These are phyloP conservation scores for Phaeoacremonium minimum DNA, from an alignment of 2,329 filamentous ascomycete species.

Conservation along the genomic window DNA sequence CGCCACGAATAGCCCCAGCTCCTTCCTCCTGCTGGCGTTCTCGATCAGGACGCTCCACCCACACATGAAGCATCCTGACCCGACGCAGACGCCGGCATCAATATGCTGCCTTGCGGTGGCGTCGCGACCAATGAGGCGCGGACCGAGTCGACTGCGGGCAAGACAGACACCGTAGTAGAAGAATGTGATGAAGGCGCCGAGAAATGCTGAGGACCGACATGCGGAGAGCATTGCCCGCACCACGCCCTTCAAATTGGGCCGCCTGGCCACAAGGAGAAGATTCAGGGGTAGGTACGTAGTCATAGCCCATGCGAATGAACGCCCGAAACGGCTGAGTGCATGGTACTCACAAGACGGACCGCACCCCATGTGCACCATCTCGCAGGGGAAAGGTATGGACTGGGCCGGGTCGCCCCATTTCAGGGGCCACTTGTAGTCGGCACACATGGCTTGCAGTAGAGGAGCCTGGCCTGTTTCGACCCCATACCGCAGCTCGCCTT, in stretches of 20 bases:
- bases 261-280: conserved; percentile 55
- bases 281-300: conserved; percentile 74
- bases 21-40: conserved; percentile 58
- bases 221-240: conserved; percentile 52
- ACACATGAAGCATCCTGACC: conserved; percentile 67
- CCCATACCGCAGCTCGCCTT: conserved; percentile 65
- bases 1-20: conserved; percentile 76
- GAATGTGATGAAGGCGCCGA: conserved; percentile 70
- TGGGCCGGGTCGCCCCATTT: conserved; percentile 68
- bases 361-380: conserved; percentile 77
- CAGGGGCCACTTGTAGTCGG: conserved; percentile 64
- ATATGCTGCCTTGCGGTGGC: conserved; percentile 42
- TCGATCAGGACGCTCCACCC: conserved; percentile 81
- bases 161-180: conserved; percentile 88
- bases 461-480: conserved; percentile 65
- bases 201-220: conserved; percentile 68
- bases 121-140: conserved; percentile 57
- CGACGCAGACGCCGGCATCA: conserved; percentile 64
- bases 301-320: conserved; percentile 70
- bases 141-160: conserved; percentile 68
- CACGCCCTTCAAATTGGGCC: conserved; percentile 39
- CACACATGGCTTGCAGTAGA: conserved; percentile 68
- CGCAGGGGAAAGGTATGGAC: conserved; percentile 72
- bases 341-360: conserved; percentile 73
- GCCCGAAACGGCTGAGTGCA: conserved; percentile 61